Conservation (phyloP, 768 basidiomycete species). For the Pleurotus pulmonarius region DNA sequence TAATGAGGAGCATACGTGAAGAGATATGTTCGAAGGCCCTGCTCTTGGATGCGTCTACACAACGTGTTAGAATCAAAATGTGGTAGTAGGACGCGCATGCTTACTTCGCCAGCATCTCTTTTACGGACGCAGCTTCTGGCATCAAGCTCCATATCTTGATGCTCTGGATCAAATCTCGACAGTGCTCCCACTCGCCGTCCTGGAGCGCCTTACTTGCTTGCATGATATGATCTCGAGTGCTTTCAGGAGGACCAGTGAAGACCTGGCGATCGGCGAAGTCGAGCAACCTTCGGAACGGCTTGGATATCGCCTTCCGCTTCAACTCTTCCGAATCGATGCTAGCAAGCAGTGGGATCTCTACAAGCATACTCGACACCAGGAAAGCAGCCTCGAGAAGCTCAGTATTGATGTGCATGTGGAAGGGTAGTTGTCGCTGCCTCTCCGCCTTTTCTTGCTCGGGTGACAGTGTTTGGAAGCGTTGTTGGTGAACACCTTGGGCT, state of each 20-base stretch:
- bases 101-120: constrained; percentile 93
- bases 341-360: constrained; percentile 93
- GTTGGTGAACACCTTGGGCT: constrained; percentile 94
- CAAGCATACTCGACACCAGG: constrained; percentile 97
- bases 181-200: constrained; percentile 95
- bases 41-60: constrained; percentile 92
- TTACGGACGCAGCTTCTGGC: constrained; percentile 83
- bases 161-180: constrained; percentile 86
- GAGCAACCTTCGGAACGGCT: constrained; percentile 90
- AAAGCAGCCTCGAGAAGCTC: constrained; percentile 97
- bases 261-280: constrained; percentile 98
- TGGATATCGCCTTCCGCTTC: constrained; percentile 91
- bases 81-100: constrained; percentile 17
- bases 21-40: constrained; percentile 93
- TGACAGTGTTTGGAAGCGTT: constrained; percentile 79
- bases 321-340: constrained; percentile 93
- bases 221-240: constrained; percentile 98
- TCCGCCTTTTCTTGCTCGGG: constrained; percentile 98
- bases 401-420: constrained; percentile 99
- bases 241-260: constrained; percentile 98
- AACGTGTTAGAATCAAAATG: constrained; percentile 6
- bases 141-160: constrained; percentile 99
- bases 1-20: constrained; percentile 98
- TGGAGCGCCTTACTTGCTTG: constrained; percentile 97
- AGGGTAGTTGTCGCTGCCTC: constrained; percentile 91